Evolutionary conservation across 2,329 filamentous ascomycete species (phyloP).

Genomic region (Colletotrichum tamarilloi): DNA sequence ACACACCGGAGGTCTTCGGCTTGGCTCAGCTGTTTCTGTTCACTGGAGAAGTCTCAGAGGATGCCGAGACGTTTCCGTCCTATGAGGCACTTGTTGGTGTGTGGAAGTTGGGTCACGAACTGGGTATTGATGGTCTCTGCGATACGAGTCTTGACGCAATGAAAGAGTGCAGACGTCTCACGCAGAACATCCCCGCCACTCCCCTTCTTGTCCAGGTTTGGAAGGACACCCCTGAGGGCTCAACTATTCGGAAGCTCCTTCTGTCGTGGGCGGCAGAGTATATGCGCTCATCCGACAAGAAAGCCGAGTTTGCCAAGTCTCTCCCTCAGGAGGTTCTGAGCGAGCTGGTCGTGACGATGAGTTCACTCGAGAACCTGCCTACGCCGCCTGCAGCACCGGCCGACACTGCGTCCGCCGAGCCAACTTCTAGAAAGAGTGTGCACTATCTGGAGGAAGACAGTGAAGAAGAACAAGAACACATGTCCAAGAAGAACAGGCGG

Average conservation of each 20-base stretch:
- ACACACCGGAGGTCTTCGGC: slow-evolving; percentile 63
- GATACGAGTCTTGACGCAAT: slow-evolving; percentile 68
- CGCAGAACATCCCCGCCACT: slow-evolving; percentile 66
- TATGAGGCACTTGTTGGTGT: slow-evolving; percentile 66
- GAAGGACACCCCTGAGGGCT: slow-evolving; percentile 71
- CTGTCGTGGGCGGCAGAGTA: slow-evolving; percentile 73
- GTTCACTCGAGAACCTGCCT: slow-evolving; percentile 58
- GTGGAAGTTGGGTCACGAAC: slow-evolving; percentile 66
- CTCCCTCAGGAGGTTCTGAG: slow-evolving; percentile 72
- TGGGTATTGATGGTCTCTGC: slow-evolving; percentile 66
- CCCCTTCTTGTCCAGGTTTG: slow-evolving; percentile 70
- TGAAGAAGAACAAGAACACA: slow-evolving; percentile 50
- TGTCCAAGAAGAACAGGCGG: slow-evolving; percentile 56
- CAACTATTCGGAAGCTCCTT: slow-evolving; percentile 67
- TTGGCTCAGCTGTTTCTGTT: slow-evolving; percentile 66
- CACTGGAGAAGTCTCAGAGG: slow-evolving; percentile 59
- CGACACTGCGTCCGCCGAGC: slow-evolving; percentile 36
- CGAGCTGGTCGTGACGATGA: slow-evolving; percentile 72
- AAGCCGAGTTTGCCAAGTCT: slow-evolving; percentile 68
- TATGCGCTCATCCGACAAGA: slow-evolving; percentile 66
- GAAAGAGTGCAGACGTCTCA: slow-evolving; percentile 64
- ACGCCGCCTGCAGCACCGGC: slow-evolving; percentile 38
- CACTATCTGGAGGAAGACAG: slow-evolving; percentile 59
- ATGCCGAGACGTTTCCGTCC: slow-evolving; percentile 54
- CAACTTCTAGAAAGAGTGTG: slow-evolving; percentile 55